Evolutionary conservation across 2,329 filamentous ascomycete genomes (phyloP).

Genomic region (Bipolaris victoriae): DNA sequence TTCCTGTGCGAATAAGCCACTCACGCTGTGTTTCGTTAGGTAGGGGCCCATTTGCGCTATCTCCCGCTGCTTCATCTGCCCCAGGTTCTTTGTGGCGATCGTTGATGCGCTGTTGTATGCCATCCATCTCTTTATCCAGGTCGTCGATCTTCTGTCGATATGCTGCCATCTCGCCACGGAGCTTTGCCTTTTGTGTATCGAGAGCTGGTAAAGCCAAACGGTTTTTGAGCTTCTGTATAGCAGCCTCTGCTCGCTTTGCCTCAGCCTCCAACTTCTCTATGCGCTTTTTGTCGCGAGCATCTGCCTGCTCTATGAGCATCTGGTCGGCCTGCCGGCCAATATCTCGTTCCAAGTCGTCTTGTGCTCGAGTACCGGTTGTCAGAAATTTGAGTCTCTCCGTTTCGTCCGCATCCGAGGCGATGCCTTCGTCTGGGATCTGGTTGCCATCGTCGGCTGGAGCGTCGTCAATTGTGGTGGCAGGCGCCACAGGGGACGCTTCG

Average conservation of each 20-base stretch:
- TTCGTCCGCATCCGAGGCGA: slow-evolving; percentile 48
- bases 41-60: slow-evolving; percentile 64
- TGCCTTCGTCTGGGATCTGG: slow-evolving; percentile 22
- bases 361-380: slow-evolving; percentile 66
- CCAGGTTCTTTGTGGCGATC: slow-evolving; percentile 68
- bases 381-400: slow-evolving; percentile 49
- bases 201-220: slow-evolving; percentile 63
- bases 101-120: slow-evolving; percentile 82
- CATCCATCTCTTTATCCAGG: slow-evolving; percentile 73
- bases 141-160: slow-evolving; percentile 69
- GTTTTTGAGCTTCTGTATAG: slow-evolving; percentile 66
- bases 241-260: slow-evolving; percentile 66
- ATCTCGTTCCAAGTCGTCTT: slow-evolving; percentile 88
- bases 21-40: slow-evolving; percentile 85
- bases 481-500: slow-evolving; percentile 17
- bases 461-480: slow-evolving; percentile 16
- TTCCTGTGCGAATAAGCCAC: slow-evolving; percentile 91
- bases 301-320: slow-evolving; percentile 65
- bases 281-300: slow-evolving; percentile 68
- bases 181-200: slow-evolving; percentile 62
- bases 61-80: slow-evolving; percentile 50
- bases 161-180: slow-evolving; percentile 69
- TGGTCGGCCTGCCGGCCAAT: slow-evolving; percentile 72
- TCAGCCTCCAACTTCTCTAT: slow-evolving; percentile 61
- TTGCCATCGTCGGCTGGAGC: slow-evolving; percentile 19